phyloP scores from a whole-genome alignment of 176 grass and related monocot genomes.

The Areca catechu region DNA sequence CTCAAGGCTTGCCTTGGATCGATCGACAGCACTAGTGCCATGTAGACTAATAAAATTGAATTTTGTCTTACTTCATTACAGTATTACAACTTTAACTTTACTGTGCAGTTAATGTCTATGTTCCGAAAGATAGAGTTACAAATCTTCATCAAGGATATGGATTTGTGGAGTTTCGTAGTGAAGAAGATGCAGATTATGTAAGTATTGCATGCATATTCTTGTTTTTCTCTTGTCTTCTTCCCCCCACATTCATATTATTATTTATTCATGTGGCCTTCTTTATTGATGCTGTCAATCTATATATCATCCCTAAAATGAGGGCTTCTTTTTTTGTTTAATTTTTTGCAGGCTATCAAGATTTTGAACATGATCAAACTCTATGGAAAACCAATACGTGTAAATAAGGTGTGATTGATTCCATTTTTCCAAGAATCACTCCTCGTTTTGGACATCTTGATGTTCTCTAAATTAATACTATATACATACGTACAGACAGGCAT shows the following conservation, averaged over 20 bases:
- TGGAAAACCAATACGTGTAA: conserved; percentile 97
- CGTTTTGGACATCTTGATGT: neutral
- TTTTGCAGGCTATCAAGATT: conserved; percentile 86
- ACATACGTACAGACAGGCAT: no score
- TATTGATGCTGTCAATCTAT: no score
- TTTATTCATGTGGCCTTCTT: conserved; percentile 1
- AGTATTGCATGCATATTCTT: conserved; percentile 15
- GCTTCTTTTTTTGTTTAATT: neutral
- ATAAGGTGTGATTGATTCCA: conserved; percentile 45
- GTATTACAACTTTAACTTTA: neutral
- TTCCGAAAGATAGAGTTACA: conserved; percentile 98
- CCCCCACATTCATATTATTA: conserved; percentile 10
- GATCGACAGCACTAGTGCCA: no score
- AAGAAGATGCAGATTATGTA: conserved; percentile 98
- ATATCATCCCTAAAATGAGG: no score
- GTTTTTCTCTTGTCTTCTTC: neutral
- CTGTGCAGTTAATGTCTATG: conserved; percentile 92
- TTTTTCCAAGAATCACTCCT: neutral
- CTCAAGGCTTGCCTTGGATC: no score
- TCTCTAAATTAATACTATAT: no score
- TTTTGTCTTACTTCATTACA: neutral
- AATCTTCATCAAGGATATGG: conserved; percentile 99
- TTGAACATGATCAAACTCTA: conserved; percentile 99
- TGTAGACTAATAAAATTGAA: no score
- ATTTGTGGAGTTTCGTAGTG: conserved; percentile 93